Evolutionary conservation across 305 asterid species (phyloP), one percentile per base, ranked within the genome.

Genomic region (Solanum hybrid): DNA sequence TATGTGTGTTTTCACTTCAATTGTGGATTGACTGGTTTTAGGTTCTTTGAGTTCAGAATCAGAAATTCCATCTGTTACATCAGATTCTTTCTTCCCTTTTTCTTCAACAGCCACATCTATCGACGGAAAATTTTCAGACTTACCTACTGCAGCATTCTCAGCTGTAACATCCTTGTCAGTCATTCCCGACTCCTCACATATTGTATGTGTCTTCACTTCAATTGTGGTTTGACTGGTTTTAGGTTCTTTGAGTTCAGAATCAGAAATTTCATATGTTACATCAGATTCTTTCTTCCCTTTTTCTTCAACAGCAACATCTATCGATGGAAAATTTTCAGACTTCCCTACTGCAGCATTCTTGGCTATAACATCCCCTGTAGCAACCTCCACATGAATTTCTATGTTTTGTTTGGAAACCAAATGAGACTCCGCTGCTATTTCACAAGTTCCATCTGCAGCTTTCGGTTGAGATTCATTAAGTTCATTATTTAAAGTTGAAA

Each of bases 51-150:
- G 64, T 87, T 87, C 85, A 19, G 45, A 38, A 7, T 29, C 36
- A 60, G 86, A 87, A 75, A 90, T 78, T 64, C n/a, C 34, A 24
- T 80, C 76, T 81, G 29, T 90, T 29, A 51, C 32, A 77, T 86
- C 88, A 19, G 71, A 66, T 86, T 36, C 79, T 7, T 40, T 69
- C 75, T 71, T 75, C 85, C 32, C 89, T 73, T 60, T 73, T 42
- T 60, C 51, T 79, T 91, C 92, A 87, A 37, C 51, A 64, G 87
- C 72, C 86, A 73, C 10, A 87, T 56, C 84, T 82, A 27, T 88
- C 64, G 76, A 38, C 40, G 84, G 27, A 42, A 77, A 86, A 75
- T 34, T 5, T 56, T 85, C 85, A 80, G 66, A 78, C 86, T 60
- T 88, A n/a, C 78, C 89, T 26, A 76, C 82, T 60, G 78, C 86